These are phyloP conservation scores for Flaveria sonorensis DNA, from an alignment of 129 eudicot genomes.

Conservation along the genomic window DNA sequence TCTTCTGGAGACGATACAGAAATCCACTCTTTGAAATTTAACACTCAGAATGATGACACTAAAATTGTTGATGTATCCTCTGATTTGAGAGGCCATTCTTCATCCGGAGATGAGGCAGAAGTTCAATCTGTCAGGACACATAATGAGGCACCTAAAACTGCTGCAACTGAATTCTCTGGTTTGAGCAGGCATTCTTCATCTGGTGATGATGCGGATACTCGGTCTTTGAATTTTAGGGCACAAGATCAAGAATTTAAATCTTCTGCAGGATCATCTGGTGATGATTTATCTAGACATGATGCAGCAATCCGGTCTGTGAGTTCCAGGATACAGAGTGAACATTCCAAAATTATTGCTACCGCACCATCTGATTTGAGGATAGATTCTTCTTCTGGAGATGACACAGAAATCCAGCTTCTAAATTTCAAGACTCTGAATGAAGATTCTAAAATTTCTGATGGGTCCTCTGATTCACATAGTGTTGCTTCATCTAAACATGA, in stretches of 20 bases:
- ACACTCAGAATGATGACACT: not conserved
- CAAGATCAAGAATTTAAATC: not conserved
- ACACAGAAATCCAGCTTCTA: not conserved
- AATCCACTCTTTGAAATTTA: not conserved
- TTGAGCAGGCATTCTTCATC: not conserved
- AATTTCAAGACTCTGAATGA: not conserved
- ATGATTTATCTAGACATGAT: conserved; percentile 13
- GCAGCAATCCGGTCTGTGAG: not conserved
- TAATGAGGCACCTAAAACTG: not conserved
- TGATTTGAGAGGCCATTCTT: conserved; percentile 12
- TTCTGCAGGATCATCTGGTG: not conserved
- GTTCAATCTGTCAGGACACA: not conserved
- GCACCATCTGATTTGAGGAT: not conserved
- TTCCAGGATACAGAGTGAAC: not conserved
- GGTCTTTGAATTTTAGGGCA: not conserved
- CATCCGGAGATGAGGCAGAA: conserved; percentile 6
- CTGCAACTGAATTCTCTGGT: conserved; percentile 10
- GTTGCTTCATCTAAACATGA: conserved; percentile 16
- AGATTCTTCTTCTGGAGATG: conserved; percentile 9
- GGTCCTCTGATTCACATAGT: not conserved
- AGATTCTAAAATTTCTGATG: not conserved
- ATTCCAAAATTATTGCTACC: not conserved
- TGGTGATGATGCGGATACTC: not conserved
- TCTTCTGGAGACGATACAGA: conserved; percentile 14
- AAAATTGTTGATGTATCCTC: not conserved